Base-by-base conservation (phyloP, 345 rosid genomes). In the Arabis alpina region DNA sequence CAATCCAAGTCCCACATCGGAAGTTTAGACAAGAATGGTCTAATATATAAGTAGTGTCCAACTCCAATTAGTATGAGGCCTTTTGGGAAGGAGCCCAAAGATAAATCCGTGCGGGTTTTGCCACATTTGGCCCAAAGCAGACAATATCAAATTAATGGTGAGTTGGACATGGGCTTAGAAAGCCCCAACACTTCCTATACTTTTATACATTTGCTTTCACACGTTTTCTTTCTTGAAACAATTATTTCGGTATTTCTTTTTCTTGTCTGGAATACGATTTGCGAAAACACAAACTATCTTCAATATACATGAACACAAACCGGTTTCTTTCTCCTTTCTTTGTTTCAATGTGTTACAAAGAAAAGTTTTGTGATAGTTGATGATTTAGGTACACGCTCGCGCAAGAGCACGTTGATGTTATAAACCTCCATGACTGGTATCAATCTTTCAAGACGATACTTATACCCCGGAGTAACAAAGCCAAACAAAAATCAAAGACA, bases 361-460 rank as follows among this genome's bases (percentile, higher is more conserved):
- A 49, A 48, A 44, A 59, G 44, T 14, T 32, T 25, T 64, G 28
- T 67, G 59, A 49, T 48, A 37, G 10, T 23, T 72, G 49, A 23
- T 41, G 25, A 7, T 51, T 0, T 28, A 94, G 99, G 92, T 91
- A 89, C 74, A 77, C 68, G 5, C 83, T 91, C 19, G 85, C 88
- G 57, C 95, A 88, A 79, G 97, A 91, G 82, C 97, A 94, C 59
- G 91, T 92, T 0, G 97, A 91, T 81, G 84, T 86, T 73, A 80
- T 91, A 49, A 94, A 94, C 78, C 83, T 94, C 32, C 91, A 91
- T 56, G 99, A 91, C 76, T 94, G 97, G 99, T 89, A 91, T 59
- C 90, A 86, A 70, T 86, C 96, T 53, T 94, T 91, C 79, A 94
- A 91, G 76, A 74, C 83, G 10, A 70, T 88, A 27, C 77, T 78